Evolutionary conservation across 179 eudicot species (phyloP).

Genomic region (Silene coronaria): DNA sequence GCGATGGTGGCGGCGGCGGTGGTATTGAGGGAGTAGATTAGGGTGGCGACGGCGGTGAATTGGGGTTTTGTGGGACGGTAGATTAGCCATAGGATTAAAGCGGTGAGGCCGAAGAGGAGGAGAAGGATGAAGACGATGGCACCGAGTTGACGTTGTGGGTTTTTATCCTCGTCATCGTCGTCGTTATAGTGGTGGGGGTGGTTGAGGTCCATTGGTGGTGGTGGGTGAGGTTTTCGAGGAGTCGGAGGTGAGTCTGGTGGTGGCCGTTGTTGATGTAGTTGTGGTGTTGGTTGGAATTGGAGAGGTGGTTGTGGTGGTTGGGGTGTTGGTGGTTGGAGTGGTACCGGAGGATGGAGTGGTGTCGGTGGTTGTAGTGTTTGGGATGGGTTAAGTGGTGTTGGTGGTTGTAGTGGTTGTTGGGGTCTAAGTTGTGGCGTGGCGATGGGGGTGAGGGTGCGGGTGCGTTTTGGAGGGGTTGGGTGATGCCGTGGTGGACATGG

Average conservation of each 20-base stretch:
- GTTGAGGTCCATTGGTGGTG: slow-evolving; percentile 17
- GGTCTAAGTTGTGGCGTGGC: slow-evolving; percentile 2
- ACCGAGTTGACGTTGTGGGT: slow-evolving; percentile 12
- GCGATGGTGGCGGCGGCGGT: slow-evolving; percentile 28
- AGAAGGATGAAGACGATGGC: slow-evolving; percentile 31
- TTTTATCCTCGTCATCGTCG: neutral
- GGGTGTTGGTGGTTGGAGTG: slow-evolving; percentile 18
- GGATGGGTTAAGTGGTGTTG: neutral
- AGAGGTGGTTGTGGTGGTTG: slow-evolving; percentile 9
- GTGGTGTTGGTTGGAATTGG: slow-evolving; percentile 16
- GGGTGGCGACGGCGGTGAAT: slow-evolving; percentile 44
- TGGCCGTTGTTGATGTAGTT: neutral
- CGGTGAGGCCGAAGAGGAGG: slow-evolving; percentile 41
- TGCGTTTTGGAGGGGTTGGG: slow-evolving; percentile 3
- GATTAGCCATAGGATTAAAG: slow-evolving; percentile 53
- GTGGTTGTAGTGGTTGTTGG: slow-evolving; percentile 12
- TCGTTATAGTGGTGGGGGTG: slow-evolving; percentile 5
- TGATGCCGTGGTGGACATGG: neutral
- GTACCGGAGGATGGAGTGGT: slow-evolving; percentile 11
- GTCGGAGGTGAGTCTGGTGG: slow-evolving; percentile 4
- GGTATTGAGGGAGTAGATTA: slow-evolving; percentile 46
- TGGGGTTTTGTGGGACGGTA: slow-evolving; percentile 62
- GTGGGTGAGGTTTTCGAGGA: slow-evolving; percentile 18
- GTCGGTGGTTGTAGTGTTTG: slow-evolving; percentile 7
- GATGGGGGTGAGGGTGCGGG: neutral